Evolutionary conservation across 2,329 filamentous ascomycete species (phyloP).

Genomic region (Fusarium clavum): DNA sequence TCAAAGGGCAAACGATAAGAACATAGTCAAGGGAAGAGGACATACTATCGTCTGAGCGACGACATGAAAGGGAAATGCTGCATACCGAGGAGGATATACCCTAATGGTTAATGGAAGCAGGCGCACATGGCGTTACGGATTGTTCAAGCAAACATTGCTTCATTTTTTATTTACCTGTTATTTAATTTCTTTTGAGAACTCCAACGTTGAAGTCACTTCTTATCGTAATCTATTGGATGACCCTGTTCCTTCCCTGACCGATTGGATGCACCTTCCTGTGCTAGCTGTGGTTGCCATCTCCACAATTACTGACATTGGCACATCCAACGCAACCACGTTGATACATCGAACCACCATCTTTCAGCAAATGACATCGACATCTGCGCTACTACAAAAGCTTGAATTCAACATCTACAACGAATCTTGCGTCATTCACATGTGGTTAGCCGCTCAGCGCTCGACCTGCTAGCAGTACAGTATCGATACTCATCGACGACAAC

Average conservation of each 20-base stretch:
- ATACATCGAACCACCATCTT: neutral
- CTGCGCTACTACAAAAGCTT: neutral
- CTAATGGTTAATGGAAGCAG: neutral
- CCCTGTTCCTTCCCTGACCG: neutral
- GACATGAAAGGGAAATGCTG: neutral
- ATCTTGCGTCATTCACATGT: neutral
- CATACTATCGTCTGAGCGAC: neutral
- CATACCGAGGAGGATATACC: neutral
- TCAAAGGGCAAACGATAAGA: neutral
- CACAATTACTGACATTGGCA: neutral
- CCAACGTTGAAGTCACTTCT: neutral
- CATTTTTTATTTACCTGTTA: neutral
- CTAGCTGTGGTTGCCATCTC: neutral
- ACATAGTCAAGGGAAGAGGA: neutral
- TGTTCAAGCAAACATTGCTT: neutral
- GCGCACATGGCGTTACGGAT: neutral
- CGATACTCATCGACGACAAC: neutral
- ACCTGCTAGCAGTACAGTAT: neutral
- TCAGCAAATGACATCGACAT: neutral
- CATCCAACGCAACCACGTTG: neutral
- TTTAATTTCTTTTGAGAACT: neutral
- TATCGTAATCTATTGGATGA: neutral
- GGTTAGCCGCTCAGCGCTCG: neutral
- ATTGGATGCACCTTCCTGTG: neutral
- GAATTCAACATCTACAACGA: neutral